These are phyloP conservation scores for Fragaria iinumae DNA, from an alignment of 306 rosid genomes.

Conservation along the genomic window DNA sequence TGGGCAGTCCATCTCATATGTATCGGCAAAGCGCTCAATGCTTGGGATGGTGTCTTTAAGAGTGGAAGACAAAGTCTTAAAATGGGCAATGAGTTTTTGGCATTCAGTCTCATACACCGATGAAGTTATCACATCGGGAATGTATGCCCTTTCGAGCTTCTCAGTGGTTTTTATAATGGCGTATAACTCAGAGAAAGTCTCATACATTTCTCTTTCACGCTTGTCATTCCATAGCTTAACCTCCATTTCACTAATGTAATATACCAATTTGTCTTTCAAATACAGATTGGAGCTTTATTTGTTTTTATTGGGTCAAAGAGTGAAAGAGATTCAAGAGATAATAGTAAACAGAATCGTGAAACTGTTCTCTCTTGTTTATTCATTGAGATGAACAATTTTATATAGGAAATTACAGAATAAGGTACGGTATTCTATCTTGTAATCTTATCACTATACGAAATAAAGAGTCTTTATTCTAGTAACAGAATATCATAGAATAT, in stretches of 20 bases:
- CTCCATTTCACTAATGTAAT: conserved; percentile 52
- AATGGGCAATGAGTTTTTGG: conserved; percentile 88
- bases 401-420: too few relatives aligned
- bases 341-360: too few relatives aligned
- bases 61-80: conserved; percentile 76
- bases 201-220: conserved; percentile 99
- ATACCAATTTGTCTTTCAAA: neutral
- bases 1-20: conserved; percentile 91
- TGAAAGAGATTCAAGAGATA: too few relatives aligned
- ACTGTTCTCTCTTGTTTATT: too few relatives aligned
- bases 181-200: conserved; percentile 82
- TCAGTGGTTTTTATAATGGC: conserved; percentile 94
- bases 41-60: conserved; percentile 89
- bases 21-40: conserved; percentile 88
- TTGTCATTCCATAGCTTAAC: conserved; percentile 97
- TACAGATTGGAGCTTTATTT: too few relatives aligned
- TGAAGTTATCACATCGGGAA: conserved; percentile 71
- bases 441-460: too few relatives aligned
- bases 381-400: too few relatives aligned
- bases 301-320: too few relatives aligned
- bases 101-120: conserved; percentile 82
- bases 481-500: too few relatives aligned
- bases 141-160: conserved; percentile 89
- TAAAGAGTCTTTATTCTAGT: too few relatives aligned
- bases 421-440: too few relatives aligned